Percentiles rank a stretch among this genome's conserved stretches.
Evolutionary conservation across 176 grass and related monocot genomes (phyloP).

Genomic region (Triticum turgidum): DNA sequence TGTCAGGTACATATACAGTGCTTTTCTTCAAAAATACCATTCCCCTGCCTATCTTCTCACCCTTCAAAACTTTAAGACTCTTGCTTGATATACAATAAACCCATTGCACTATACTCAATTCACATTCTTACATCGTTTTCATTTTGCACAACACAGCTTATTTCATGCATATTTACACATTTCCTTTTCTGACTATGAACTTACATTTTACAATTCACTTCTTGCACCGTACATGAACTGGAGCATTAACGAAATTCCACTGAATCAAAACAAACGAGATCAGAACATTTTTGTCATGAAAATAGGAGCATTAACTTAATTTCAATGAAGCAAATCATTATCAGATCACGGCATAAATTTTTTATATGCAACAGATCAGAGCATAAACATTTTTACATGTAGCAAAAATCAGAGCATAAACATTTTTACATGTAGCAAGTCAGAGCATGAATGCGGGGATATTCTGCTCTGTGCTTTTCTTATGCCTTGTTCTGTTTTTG

Average conservation of each 20-base stretch:
- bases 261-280: background rate
- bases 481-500: background rate
- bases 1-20: no score
- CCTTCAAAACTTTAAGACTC: no score
- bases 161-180: background rate
- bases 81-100: no score
- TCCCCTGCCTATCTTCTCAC: no score
- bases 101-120: background rate
- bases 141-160: background rate
- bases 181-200: background rate
- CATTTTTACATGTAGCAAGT: background rate
- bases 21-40: no score
- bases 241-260: background rate
- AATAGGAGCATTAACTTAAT: background rate
- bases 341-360: background rate
- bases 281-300: background rate
- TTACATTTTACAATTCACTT: background rate
- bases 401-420: background rate
- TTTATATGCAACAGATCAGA: background rate
- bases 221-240: background rate
- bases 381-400: background rate
- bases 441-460: background rate
- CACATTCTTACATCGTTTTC: no score
- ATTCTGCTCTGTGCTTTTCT: background rate
- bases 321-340: background rate